phyloP scores from a whole-genome alignment of 2,329 filamentous ascomycete genomes.

The Paecilomyces niveus region DNA sequence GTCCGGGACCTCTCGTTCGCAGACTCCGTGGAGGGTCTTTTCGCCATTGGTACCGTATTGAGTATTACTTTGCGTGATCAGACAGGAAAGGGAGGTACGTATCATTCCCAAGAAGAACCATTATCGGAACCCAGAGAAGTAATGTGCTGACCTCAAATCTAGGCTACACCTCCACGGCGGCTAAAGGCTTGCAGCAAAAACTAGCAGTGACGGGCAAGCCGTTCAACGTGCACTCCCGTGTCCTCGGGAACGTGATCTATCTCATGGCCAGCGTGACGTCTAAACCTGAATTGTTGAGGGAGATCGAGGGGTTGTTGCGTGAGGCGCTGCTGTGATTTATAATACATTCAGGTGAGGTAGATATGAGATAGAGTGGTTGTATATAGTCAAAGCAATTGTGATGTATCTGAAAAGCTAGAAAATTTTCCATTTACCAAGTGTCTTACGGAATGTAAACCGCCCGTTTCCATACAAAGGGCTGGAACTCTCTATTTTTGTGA shows the following conservation, averaged over 20 bases:
- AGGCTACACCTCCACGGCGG: conserved; percentile 53
- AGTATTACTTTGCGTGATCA: conserved; percentile 54
- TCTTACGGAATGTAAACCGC: too few relatives aligned
- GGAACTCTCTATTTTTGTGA: background rate
- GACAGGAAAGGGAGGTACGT: conserved; percentile 35
- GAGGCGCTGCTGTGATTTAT: conserved; percentile 20
- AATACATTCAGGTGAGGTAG: background rate
- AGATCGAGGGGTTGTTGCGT: conserved; percentile 35
- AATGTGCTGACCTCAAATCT: conserved; percentile 6
- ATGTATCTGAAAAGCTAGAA: too few relatives aligned
- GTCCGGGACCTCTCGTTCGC: conserved; percentile 53
- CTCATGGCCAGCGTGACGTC: conserved; percentile 53
- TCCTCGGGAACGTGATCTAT: conserved; percentile 55
- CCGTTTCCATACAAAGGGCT: too few relatives aligned
- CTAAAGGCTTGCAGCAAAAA: conserved; percentile 45
- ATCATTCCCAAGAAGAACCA: background rate
- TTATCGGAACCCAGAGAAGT: too few relatives aligned
- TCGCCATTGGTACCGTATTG: conserved; percentile 68
- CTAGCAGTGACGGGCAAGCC: conserved; percentile 35
- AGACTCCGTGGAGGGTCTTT: conserved; percentile 54
- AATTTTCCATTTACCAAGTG: too few relatives aligned
- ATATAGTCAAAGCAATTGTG: too few relatives aligned
- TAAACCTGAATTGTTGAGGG: conserved; percentile 32
- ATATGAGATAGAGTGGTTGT: too few relatives aligned
- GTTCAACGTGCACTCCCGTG: conserved; percentile 50